A percentile compares a stretch with the other conserved stretches of the same genome.
Evolutionary conservation across 2,329 filamentous ascomycete genomes (phyloP).

Genomic region (Anthostomella pinea): DNA sequence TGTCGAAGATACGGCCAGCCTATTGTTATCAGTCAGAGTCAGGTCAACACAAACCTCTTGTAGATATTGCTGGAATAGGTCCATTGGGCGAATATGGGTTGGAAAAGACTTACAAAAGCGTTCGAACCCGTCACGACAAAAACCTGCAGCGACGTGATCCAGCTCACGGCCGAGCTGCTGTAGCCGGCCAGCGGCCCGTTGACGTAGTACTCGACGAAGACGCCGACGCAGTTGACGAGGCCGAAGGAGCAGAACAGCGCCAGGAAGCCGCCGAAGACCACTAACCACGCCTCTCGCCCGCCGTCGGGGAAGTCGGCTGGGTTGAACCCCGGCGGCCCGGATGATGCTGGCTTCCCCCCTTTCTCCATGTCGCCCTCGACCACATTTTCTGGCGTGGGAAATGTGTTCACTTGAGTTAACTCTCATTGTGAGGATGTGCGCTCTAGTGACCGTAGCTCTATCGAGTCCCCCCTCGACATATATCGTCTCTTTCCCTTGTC

Average conservation of each 20-base stretch:
- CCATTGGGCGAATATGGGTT: too few species aligned
- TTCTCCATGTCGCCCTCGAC: slow-evolving; percentile 33
- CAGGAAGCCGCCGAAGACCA: slow-evolving; percentile 46
- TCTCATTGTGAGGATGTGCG: slow-evolving; percentile 27
- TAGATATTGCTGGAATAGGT: too few species aligned
- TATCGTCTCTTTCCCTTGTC: slow-evolving; percentile 11
- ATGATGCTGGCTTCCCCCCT: slow-evolving; percentile 9
- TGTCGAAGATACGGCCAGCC: slow-evolving; percentile 25
- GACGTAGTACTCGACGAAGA: slow-evolving; percentile 57
- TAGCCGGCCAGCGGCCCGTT: slow-evolving; percentile 44
- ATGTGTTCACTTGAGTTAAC: slow-evolving; percentile 17
- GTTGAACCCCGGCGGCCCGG: slow-evolving; percentile 34
- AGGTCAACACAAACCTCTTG: too few species aligned
- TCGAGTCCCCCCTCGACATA: slow-evolving; percentile 13
- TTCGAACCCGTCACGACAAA: slow-evolving; percentile 46
- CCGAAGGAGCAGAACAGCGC: slow-evolving; percentile 39
- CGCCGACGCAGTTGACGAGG: slow-evolving; percentile 43
- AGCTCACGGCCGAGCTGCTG: slow-evolving; percentile 49
- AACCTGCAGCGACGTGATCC: slow-evolving; percentile 54
- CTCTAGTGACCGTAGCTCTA: slow-evolving; percentile 26
- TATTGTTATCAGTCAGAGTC: too few species aligned
- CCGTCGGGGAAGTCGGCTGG: slow-evolving; percentile 59
- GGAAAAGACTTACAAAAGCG: too few species aligned
- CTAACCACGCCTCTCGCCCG: slow-evolving; percentile 55
- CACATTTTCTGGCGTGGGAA: slow-evolving; percentile 18